Evolutionary conservation across 106 monocot species (phyloP).

Genomic region (Posidonia australis): DNA sequence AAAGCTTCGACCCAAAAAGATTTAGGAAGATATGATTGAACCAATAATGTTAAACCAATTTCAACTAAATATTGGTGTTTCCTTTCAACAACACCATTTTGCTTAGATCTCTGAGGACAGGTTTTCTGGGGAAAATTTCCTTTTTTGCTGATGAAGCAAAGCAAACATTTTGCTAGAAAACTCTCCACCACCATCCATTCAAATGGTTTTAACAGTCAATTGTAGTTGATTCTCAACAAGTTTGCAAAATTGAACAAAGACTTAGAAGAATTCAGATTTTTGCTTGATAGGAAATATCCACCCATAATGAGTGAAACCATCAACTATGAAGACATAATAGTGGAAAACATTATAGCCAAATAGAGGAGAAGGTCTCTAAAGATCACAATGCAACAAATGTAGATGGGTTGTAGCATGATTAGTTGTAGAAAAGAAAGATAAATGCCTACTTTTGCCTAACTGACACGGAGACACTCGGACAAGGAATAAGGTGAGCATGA

Average conservation of each 20-base stretch:
- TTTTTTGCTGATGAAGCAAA: neutral
- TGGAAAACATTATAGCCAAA: neutral
- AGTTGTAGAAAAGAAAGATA: neutral
- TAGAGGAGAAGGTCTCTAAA: constrained; percentile 3
- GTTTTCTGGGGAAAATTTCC: neutral
- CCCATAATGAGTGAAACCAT: neutral
- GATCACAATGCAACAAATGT: neutral
- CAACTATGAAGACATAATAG: constrained; percentile 6
- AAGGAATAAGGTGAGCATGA: neutral
- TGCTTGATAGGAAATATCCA: constrained; percentile 4
- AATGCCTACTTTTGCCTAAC: neutral
- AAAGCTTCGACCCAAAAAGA: constrained; percentile 1
- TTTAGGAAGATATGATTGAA: neutral
- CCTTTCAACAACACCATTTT: constrained; percentile 5
- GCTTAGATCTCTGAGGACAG: constrained; percentile 4
- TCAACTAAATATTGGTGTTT: constrained; percentile 4
- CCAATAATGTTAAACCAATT: neutral
- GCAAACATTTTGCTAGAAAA: neutral
- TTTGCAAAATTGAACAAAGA: neutral
- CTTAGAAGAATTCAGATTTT: constrained; percentile 3
- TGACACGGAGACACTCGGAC: neutral
- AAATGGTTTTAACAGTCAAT: neutral
- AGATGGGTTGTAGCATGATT: neutral
- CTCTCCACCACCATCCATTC: constrained; percentile 6
- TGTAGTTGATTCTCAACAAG: neutral